Conservation (phyloP, 352 stramenopile species). For the Thraustotheca clavata region DNA sequence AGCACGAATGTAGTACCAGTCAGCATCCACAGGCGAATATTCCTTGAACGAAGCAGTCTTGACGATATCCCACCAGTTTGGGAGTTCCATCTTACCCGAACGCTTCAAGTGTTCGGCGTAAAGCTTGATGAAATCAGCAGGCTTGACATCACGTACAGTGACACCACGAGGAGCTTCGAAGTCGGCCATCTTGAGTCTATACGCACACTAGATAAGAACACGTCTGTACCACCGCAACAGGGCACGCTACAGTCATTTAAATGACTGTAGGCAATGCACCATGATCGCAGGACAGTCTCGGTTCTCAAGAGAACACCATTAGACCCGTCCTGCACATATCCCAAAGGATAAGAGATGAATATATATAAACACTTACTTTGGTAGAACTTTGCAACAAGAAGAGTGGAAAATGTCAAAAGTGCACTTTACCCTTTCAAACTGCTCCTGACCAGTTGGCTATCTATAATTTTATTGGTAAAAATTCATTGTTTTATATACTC, state of each 20-base stretch:
- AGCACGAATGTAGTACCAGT: conserved; percentile 99
- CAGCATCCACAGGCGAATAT: conserved; percentile 93
- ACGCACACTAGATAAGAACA: conserved; percentile 73
- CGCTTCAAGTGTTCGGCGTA: conserved; percentile 99
- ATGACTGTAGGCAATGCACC: neutral
- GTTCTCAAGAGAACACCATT: conserved; percentile 56
- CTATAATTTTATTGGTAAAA: neutral
- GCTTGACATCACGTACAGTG: conserved; percentile 95
- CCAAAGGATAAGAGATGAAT: conserved; percentile 20
- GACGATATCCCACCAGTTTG: conserved; percentile 96
- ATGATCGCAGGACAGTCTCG: conserved; percentile 84
- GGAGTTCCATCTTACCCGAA: conserved; percentile 97
- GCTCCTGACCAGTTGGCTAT: conserved; percentile 18
- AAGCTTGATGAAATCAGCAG: conserved; percentile 96
- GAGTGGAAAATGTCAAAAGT: conserved; percentile 18
- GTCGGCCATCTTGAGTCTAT: conserved; percentile 77
- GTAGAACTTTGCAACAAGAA: conserved; percentile 83
- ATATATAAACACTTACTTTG: conserved; percentile 56
- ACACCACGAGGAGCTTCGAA: conserved; percentile 83
- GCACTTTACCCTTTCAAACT: neutral
- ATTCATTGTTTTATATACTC: neutral
- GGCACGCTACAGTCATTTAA: neutral
- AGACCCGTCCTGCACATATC: neutral
- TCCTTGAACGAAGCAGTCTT: conserved; percentile 99
- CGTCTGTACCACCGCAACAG: conserved; percentile 82